Evolutionary conservation across 2,329 filamentous ascomycete species (phyloP).

Genomic region (Diaporthe helianthi): DNA sequence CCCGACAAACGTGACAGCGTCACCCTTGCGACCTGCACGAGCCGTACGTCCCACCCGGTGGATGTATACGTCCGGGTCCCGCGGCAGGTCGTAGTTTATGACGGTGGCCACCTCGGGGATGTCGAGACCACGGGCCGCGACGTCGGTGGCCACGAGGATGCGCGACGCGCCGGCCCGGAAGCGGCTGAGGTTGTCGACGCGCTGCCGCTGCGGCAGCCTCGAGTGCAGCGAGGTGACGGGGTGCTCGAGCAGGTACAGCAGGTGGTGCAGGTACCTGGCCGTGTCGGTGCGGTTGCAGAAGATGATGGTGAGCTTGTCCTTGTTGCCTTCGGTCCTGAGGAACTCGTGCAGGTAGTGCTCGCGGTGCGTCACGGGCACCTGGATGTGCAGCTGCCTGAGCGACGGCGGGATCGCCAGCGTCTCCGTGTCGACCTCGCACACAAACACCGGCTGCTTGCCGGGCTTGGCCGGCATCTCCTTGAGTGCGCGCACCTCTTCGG

Average conservation of each 20-base stretch:
- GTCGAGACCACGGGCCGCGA: constrained; percentile 92
- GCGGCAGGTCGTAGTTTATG: constrained; percentile 93
- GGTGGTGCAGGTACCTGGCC: constrained; percentile 86
- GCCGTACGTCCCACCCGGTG: constrained; percentile 96
- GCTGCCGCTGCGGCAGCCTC: constrained; percentile 81
- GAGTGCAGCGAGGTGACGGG: constrained; percentile 92
- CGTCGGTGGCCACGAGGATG: constrained; percentile 92
- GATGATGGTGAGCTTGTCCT: constrained; percentile 81
- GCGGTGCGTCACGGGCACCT: constrained; percentile 89
- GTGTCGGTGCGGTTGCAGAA: constrained; percentile 94
- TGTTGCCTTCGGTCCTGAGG: constrained; percentile 78
- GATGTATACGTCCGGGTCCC: constrained; percentile 97
- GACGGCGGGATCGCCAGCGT: constrained; percentile 79
- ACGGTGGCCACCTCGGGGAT: constrained; percentile 92
- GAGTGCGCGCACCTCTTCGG: constrained; percentile 85
- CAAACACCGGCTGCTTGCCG: constrained; percentile 78
- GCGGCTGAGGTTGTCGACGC: constrained; percentile 85
- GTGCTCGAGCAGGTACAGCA: constrained; percentile 85
- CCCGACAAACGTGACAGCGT: constrained; percentile 86
- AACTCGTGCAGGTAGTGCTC: constrained; percentile 95
- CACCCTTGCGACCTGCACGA: constrained; percentile 83
- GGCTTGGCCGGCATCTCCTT: constrained; percentile 76
- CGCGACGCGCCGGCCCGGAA: constrained; percentile 90
- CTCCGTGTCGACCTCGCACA: constrained; percentile 85
- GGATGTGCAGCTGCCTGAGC: constrained; percentile 83